Base-by-base conservation (phyloP, 2,329 filamentous ascomycete species). In the Exophiala sp. region DNA sequence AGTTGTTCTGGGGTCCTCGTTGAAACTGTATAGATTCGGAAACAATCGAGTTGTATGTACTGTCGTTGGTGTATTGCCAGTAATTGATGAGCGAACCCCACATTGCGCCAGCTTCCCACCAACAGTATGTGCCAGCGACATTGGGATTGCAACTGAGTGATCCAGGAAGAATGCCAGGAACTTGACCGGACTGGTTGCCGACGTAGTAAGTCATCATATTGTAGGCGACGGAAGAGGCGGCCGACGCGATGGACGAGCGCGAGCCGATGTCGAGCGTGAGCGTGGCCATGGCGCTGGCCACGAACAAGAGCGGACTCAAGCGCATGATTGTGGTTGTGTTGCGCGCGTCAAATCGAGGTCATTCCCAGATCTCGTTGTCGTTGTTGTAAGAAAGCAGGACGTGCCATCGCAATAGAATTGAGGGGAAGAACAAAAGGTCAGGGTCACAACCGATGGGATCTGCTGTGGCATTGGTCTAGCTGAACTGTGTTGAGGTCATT, bases 61-160 rank as follows among this genome's bases (percentile, higher is more conserved):
- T 64, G 53, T 75, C 72, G n/a, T 69, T 68, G 4, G 72, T 75
- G 52, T 69, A 71, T 53, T 65, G 70, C 72, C 71, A 73, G 56
- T 75, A 75, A 48, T 75, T 70, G 58, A 75, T 66, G 16, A 75
- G 56, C 1, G 67, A 43, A 29, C 65, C 67, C 59, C 72, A 74
- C 71, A 74, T 73, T n/a, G 71, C 71, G 10, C 72, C 72, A 10
- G 70, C 70, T 58, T 74, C 71, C 72, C 72, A 74, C 72, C 72
- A 75, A 60, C 68, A 72, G 55, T 74, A 74, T 1, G 51, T 59
- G 2, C 36, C 52, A 10, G 34, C 12, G 44, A 47, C 50, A 34
- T 55, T 57, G 35, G 60, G 62, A 48, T 63, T 52, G 36, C 59
- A 63, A 32, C 48, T 55, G 66, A 72, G 69, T 11, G 69, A 71